Evolutionary conservation across 352 stramenopile species (phyloP).

Genomic region (Phytophthora sansomeana): DNA sequence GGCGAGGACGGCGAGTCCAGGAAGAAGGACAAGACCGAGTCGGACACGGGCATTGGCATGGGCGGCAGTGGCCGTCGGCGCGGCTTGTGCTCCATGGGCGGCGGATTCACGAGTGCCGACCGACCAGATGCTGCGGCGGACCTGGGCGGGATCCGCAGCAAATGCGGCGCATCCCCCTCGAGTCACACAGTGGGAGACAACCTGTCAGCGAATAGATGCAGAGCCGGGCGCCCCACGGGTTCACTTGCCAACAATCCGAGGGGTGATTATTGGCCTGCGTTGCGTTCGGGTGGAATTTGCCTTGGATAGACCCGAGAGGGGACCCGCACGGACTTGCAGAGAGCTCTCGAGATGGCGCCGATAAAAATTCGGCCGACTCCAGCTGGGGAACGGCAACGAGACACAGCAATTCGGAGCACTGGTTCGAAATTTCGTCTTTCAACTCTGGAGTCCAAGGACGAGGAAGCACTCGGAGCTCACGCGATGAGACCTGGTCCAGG

Average conservation of each 20-base stretch:
- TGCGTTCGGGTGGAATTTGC: too few species aligned
- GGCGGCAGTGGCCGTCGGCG: conserved; percentile 14
- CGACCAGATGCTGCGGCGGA: conserved; percentile 9
- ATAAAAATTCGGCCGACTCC: conserved; percentile 5
- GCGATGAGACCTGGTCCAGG: too few species aligned
- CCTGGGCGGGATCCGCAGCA: conserved; percentile 5
- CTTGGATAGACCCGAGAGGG: too few species aligned
- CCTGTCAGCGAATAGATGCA: conserved; percentile 19
- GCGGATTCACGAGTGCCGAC: conserved; percentile 29
- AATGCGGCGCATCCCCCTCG: conserved; percentile 7
- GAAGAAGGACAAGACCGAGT: conserved; percentile 42
- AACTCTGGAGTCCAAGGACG: too few species aligned
- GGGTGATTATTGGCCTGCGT: too few species aligned
- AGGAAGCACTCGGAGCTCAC: conserved; percentile 11
- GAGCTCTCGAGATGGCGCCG: neutral
- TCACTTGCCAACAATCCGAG: too few species aligned
- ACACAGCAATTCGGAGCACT: neutral
- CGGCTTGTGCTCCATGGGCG: conserved; percentile 21
- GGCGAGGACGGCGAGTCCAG: conserved; percentile 32
- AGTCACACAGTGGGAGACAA: conserved; percentile 22
- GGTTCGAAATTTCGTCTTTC: too few species aligned
- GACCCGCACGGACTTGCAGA: too few species aligned
- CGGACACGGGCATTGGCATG: conserved; percentile 12
- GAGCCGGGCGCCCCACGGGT: conserved; percentile 6
- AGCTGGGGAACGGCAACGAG: conserved; percentile 1